A percentile compares a stretch with the other conserved stretches of the same genome.
phyloP scores from a whole-genome alignment of 306 rosid genomes.

The Malus sieversii region DNA sequence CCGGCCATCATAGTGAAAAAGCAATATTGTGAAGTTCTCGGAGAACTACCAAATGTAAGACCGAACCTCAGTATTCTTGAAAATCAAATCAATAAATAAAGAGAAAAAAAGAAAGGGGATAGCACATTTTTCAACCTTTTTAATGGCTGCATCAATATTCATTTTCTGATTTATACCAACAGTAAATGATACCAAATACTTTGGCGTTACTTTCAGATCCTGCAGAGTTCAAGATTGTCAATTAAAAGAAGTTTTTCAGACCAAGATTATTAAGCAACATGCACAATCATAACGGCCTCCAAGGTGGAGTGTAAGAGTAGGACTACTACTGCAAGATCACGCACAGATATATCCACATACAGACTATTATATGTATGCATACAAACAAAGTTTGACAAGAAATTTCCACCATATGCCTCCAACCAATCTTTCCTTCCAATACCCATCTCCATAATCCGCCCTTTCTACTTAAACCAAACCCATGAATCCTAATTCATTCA shows the following conservation, averaged over 20 bases:
- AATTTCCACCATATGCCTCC: background rate
- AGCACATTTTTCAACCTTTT: slow-evolving; percentile 50
- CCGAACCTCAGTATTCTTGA: slow-evolving; percentile 26
- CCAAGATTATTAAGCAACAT: background rate
- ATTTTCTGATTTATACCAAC: slow-evolving; percentile 83
- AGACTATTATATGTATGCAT: background rate
- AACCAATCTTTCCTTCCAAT: background rate
- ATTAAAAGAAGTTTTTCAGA: slow-evolving; percentile 12
- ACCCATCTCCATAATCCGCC: background rate
- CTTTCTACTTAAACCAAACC: background rate
- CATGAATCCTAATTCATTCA: background rate
- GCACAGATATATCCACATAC: background rate
- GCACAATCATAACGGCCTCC: background rate
- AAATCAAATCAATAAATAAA: background rate
- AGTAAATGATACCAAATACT: slow-evolving; percentile 88
- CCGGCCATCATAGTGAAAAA: slow-evolving; percentile 94
- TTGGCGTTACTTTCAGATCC: slow-evolving; percentile 79
- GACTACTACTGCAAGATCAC: background rate
- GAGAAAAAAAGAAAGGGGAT: background rate
- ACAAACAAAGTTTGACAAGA: background rate
- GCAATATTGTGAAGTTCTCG: slow-evolving; percentile 85
- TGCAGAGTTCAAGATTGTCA: slow-evolving; percentile 40
- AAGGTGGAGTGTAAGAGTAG: background rate
- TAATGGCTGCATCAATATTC: slow-evolving; percentile 65
- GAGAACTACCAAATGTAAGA: slow-evolving; percentile 61